Evolutionary conservation across 208 protist genomes (phyloP), one percentile per base, ranked within the genome.

Genomic region (Naegleria gruberi): DNA sequence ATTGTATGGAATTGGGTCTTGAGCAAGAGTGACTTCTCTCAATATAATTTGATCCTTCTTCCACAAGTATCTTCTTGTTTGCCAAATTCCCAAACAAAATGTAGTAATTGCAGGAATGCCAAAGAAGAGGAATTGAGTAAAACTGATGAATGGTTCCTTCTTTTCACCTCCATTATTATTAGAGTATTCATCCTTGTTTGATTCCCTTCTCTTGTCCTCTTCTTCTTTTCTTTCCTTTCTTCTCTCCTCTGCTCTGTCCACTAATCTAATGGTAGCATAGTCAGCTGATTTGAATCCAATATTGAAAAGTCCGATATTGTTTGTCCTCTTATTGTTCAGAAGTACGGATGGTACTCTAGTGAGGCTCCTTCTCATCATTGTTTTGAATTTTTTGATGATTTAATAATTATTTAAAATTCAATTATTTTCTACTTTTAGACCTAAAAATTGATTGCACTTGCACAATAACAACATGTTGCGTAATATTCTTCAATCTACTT

Each of bases 31-130:
- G 10, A 26, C 81, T 84, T 84, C 42, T 44, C 81, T 41, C 0
- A 45, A 30, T 30, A 12, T 26, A 30, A 84, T 44, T 84, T 84
- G 81, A 41, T 84, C 40, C 15, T 40, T 44, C 40, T 84, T 84
- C 81, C 81, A 84, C 12, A 84, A 44, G 2, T 44, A 84, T 45
- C 81, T 44, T 84, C 10, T 41, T 23, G 81, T 84, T 45, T 84
- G 81, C 81, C 81, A 84, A 41, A 84, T 26, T 19, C 81, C 81
- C 15, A 84, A 26, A 84, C 42, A 84, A 44, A 84, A 84, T 44
- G 81, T 84, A 12, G n/a, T 84, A 44, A 45, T 45, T 4, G 81
- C 81, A 44, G 81, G 81, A 23, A 84, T 45, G 30, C 81, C 81
- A 45, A 84, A 84, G 19, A 84, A 44, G n/a, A 84, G 42, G 2